phyloP scores from a whole-genome alignment of 2,329 filamentous ascomycete genomes.

The Xylariaceae sp. region DNA sequence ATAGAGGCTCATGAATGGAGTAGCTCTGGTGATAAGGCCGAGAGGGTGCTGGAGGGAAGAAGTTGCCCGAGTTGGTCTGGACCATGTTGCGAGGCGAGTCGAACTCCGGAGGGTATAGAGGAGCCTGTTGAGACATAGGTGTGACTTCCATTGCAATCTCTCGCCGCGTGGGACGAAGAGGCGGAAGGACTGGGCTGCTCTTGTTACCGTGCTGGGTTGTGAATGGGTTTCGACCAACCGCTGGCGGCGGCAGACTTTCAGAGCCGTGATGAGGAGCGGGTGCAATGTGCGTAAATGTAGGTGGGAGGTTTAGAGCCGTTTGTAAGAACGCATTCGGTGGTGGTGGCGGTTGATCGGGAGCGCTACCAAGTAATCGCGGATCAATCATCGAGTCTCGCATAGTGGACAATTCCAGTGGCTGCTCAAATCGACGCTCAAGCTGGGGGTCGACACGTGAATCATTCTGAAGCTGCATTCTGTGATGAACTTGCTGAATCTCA shows the following conservation, averaged over 20 bases:
- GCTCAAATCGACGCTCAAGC: constrained; percentile 2
- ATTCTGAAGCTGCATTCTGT: constrained; percentile 1
- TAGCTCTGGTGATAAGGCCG: constrained; percentile 33
- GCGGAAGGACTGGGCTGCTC: constrained; percentile 32
- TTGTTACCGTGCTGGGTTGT: constrained; percentile 22
- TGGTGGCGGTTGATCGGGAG: constrained; percentile 12
- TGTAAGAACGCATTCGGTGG: constrained; percentile 31
- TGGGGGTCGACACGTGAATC: constrained; percentile 8
- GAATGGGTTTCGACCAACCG: constrained; percentile 29
- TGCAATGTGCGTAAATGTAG: constrained; percentile 24
- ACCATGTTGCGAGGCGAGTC: constrained; percentile 23
- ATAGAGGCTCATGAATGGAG: constrained; percentile 25
- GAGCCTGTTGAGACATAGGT: constrained; percentile 14
- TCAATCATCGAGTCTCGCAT: constrained; percentile 24
- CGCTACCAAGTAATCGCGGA: constrained; percentile 20
- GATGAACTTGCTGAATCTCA: background rate
- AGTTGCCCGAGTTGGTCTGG: constrained; percentile 30
- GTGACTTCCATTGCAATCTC: constrained; percentile 18
- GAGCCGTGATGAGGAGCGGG: constrained; percentile 20
- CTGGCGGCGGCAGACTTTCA: constrained; percentile 13
- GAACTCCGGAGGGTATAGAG: constrained; percentile 22
- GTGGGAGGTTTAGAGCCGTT: constrained; percentile 32
- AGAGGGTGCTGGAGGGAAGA: constrained; percentile 30
- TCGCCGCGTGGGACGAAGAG: constrained; percentile 28
- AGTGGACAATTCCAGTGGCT: constrained; percentile 2